Conservation (phyloP, 2,329 filamentous ascomycete genomes). For the Ophiostoma perfectum region DNA sequence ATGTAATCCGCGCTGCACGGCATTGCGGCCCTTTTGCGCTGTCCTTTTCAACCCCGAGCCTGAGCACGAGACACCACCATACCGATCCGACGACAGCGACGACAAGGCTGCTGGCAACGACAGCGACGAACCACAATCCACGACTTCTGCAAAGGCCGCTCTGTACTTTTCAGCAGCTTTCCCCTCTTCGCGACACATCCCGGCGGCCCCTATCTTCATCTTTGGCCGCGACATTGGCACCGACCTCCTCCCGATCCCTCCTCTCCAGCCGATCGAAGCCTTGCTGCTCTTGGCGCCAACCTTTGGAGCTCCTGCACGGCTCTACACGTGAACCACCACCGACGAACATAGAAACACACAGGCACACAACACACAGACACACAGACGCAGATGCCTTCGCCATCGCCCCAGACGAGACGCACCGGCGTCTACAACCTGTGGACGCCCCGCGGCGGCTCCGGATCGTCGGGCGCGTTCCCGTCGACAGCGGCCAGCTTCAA, state of each 20-base stretch:
- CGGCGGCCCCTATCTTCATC: slow-evolving; percentile 2
- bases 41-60: not conserved
- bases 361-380: not conserved
- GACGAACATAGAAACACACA: not conserved
- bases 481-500: slow-evolving; percentile 49
- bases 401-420: slow-evolving; percentile 23
- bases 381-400: slow-evolving; percentile 19
- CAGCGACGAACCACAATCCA: not conserved
- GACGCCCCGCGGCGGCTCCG: slow-evolving; percentile 19
- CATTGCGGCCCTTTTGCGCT: not conserved
- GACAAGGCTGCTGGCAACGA: not conserved
- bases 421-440: slow-evolving; percentile 21
- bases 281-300: not conserved
- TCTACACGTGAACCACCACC: not conserved
- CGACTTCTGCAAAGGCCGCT: not conserved
- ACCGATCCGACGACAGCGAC: not conserved
- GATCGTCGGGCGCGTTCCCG: not conserved
- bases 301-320: not conserved
- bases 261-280: too few species aligned
- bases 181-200: not conserved
- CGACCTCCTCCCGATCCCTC: too few species aligned
- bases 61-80: not conserved
- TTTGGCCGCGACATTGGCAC: not conserved
- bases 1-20: slow-evolving; percentile 9
- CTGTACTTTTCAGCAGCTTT: not conserved